A percentile compares a stretch with the other conserved stretches of the same genome.
Conservation (phyloP, 225 moss, liverwort and hornwort species). For the Lunularia cruciata region DNA sequence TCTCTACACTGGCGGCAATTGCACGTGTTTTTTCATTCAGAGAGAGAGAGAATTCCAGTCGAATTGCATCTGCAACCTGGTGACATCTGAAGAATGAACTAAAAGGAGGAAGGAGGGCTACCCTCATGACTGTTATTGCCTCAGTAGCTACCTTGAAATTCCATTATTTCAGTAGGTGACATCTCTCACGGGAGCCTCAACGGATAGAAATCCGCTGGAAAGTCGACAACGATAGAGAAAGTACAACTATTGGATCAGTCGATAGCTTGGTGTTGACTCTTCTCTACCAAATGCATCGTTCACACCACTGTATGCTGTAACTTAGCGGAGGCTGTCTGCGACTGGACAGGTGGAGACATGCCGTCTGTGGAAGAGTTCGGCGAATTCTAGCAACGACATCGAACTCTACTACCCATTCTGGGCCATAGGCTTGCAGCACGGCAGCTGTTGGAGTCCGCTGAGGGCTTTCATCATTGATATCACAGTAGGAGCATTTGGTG, state of each 20-base stretch:
- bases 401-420: neutral
- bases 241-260: constrained; percentile 5
- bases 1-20: neutral
- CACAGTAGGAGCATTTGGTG: neutral
- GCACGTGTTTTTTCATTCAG: neutral
- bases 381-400: neutral
- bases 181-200: neutral
- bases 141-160: neutral
- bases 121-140: neutral
- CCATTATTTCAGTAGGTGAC: neutral
- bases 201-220: neutral
- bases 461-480: neutral
- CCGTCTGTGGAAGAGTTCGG: neutral
- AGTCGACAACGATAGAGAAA: neutral
- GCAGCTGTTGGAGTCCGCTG: neutral
- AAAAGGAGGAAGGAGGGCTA: neutral
- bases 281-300: neutral
- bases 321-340: neutral
- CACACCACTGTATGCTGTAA: neutral
- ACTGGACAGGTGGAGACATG: constrained; percentile 17
- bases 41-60: neutral
- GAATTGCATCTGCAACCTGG: neutral
- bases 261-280: neutral
- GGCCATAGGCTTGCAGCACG: neutral
- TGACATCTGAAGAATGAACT: neutral